Percentiles rank a stretch among this genome's conserved stretches.
phyloP scores from a whole-genome alignment of 371 early-diverging fungal species.

The Rhizopus delemar region DNA sequence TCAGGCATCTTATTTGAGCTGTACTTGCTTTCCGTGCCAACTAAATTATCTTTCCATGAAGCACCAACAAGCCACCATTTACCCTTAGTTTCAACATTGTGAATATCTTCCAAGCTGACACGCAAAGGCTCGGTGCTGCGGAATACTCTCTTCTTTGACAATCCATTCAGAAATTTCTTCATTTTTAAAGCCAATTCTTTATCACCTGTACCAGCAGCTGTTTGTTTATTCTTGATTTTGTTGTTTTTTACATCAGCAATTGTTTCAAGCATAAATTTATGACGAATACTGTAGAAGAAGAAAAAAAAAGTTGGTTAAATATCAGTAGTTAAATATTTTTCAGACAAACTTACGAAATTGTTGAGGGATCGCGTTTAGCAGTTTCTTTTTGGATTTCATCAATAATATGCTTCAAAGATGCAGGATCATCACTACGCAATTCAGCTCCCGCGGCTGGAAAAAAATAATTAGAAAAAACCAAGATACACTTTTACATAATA shows the following conservation, averaged over 20 bases:
- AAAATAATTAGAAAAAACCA: not conserved
- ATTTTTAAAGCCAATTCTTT: constrained; percentile 69
- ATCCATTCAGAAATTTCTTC: constrained; percentile 77
- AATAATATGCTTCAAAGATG: constrained; percentile 84
- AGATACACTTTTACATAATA: not conserved
- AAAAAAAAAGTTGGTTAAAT: not conserved
- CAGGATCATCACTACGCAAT: constrained; percentile 90
- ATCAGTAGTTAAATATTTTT: too few species aligned
- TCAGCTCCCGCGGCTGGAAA: constrained; percentile 77
- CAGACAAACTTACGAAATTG: constrained; percentile 42
- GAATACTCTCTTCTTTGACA: constrained; percentile 65
- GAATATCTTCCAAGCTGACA: constrained; percentile 88
- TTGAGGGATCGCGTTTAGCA: constrained; percentile 47
- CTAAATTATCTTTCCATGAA: constrained; percentile 74
- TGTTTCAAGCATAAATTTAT: constrained; percentile 93
- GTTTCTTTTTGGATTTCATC: constrained; percentile 67
- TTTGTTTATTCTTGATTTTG: constrained; percentile 69
- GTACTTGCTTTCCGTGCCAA: constrained; percentile 53
- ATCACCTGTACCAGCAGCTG: constrained; percentile 52
- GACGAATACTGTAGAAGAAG: constrained; percentile 62
- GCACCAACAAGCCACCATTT: constrained; percentile 90
- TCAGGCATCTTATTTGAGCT: constrained; percentile 34
- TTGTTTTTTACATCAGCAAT: constrained; percentile 92
- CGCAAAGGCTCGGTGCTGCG: constrained; percentile 75
- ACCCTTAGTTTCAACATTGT: constrained; percentile 78